A percentile compares a stretch with the other conserved stretches of the same genome.
These are phyloP conservation scores for Dichotomopilus funicola DNA, from an alignment of 2,329 filamentous ascomycete genomes.

Conservation along the genomic window DNA sequence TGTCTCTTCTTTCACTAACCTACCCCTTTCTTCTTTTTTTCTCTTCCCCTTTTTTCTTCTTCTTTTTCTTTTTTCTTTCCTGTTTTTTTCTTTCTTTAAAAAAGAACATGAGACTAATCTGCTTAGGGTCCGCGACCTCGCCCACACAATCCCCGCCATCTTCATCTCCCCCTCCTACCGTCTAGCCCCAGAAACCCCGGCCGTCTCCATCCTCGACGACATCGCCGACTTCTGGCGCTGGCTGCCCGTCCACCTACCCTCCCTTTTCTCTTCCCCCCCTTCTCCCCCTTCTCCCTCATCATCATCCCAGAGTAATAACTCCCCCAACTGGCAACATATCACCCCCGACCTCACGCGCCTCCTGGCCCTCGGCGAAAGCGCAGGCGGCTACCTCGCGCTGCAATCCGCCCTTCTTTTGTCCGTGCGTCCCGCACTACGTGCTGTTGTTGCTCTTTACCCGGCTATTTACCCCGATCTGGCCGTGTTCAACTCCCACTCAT, in stretches of 20 bases:
- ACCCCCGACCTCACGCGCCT: conserved; percentile 13
- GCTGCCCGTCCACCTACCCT: conserved; percentile 26
- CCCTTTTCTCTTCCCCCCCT: not conserved
- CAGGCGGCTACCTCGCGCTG: conserved; percentile 22
- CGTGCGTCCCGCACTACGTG: conserved; percentile 15
- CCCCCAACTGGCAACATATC: conserved; percentile 2
- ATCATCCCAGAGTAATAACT: too few species aligned
- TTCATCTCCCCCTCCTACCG: conserved; percentile 44
- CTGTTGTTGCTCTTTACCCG: conserved; percentile 18
- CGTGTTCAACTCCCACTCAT: not conserved
- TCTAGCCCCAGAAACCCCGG: conserved; percentile 42
- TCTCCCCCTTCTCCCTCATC: too few species aligned
- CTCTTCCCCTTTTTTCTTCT: too few species aligned
- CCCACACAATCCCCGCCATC: conserved; percentile 31
- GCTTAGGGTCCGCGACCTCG: conserved; percentile 13
- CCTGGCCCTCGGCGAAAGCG: conserved; percentile 19
- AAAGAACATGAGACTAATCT: too few species aligned
- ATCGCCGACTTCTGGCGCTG: conserved; percentile 43
- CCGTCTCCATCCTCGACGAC: conserved; percentile 41
- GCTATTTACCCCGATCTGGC: conserved; percentile 15
- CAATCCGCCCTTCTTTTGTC: conserved; percentile 20
- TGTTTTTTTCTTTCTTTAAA: not conserved
- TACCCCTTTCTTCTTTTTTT: conserved; percentile 23
- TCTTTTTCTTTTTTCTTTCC: too few species aligned
- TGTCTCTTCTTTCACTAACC: conserved; percentile 23